These are phyloP conservation scores for Raphanus sativus DNA, from an alignment of 345 rosid genomes.

Conservation along the genomic window DNA sequence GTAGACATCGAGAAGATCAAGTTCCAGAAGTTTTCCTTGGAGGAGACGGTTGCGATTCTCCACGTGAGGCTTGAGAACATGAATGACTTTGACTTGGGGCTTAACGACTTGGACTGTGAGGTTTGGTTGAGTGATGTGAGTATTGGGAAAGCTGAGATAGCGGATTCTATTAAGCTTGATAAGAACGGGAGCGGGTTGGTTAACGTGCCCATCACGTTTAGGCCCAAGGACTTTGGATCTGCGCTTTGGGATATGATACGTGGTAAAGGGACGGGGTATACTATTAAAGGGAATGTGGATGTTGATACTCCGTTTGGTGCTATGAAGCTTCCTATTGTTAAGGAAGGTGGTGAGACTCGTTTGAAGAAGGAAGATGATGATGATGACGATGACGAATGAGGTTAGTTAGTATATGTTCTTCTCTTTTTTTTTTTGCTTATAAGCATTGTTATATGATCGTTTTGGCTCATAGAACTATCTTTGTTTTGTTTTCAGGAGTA, in stretches of 20 bases:
- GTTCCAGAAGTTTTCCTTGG: slow-evolving; percentile 77
- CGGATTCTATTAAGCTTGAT: slow-evolving; percentile 57
- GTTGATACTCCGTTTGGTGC: slow-evolving; percentile 93
- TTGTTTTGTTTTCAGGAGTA: slow-evolving; percentile 23
- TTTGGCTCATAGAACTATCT: background rate
- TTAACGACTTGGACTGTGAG: slow-evolving; percentile 78
- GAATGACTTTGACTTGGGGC: slow-evolving; percentile 92
- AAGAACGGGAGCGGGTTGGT: slow-evolving; percentile 66
- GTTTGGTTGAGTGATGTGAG: slow-evolving; percentile 72
- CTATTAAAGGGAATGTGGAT: slow-evolving; percentile 77
- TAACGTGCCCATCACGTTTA: slow-evolving; percentile 80
- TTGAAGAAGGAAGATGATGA: slow-evolving; percentile 82
- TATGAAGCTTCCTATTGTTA: slow-evolving; percentile 90
- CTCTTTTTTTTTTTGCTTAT: background rate
- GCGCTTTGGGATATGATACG: slow-evolving; percentile 99
- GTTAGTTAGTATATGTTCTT: slow-evolving; percentile 25
- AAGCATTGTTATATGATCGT: background rate
- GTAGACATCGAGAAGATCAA: slow-evolving; percentile 76
- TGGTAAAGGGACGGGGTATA: slow-evolving; percentile 90
- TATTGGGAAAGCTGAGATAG: slow-evolving; percentile 75
- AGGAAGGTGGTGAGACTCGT: slow-evolving; percentile 92
- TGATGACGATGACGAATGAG: slow-evolving; percentile 49
- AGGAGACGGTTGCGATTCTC: slow-evolving; percentile 82
- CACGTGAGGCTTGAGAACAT: slow-evolving; percentile 79
- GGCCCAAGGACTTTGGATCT: slow-evolving; percentile 96